Evolutionary conservation across 371 early-diverging fungal genomes (phyloP).

Genomic region (Mucor piriformis): DNA sequence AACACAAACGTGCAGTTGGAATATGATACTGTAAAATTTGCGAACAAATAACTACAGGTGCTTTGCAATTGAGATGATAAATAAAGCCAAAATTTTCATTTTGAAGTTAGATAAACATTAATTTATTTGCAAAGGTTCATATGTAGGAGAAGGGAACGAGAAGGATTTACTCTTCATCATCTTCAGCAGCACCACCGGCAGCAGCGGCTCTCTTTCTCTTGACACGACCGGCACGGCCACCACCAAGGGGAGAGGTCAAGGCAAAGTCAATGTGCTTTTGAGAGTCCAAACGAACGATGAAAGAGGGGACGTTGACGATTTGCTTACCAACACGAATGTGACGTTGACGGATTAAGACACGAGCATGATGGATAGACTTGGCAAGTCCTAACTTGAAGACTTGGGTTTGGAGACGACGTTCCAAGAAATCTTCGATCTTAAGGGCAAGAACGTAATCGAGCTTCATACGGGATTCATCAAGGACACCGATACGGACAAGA

Average conservation of each 20-base stretch:
- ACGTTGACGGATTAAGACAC: slow-evolving; percentile 98
- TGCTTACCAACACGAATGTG: slow-evolving; percentile 99
- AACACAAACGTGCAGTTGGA: background rate
- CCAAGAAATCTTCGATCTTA: slow-evolving; percentile 98
- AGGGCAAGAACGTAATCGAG: slow-evolving; percentile 99
- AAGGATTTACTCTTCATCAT: slow-evolving; percentile 64
- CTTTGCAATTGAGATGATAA: slow-evolving; percentile 44
- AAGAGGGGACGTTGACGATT: slow-evolving; percentile 96
- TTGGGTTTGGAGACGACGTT: slow-evolving; percentile 99
- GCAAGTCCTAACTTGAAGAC: slow-evolving; percentile 99
- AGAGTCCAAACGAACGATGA: slow-evolving; percentile 92
- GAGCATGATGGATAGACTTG: slow-evolving; percentile 99
- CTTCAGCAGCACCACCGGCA: slow-evolving; percentile 71
- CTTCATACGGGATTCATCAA: slow-evolving; percentile 96
- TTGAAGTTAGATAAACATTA: slow-evolving; percentile 16
- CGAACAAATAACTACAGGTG: slow-evolving; percentile 42
- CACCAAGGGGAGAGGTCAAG: slow-evolving; percentile 97
- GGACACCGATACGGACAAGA: slow-evolving; percentile 97
- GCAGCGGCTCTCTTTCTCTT: slow-evolving; percentile 89
- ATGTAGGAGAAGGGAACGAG: slow-evolving; percentile 12
- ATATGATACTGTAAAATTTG: slow-evolving; percentile 32
- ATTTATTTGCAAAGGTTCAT: slow-evolving; percentile 59
- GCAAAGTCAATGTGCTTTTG: slow-evolving; percentile 99
- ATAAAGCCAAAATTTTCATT: slow-evolving; percentile 23
- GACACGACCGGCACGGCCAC: slow-evolving; percentile 98